Evolutionary conservation across 2,329 filamentous ascomycete species (phyloP), one percentile per base, ranked within the genome.

Genomic region (Paramyrothecium roridum): DNA sequence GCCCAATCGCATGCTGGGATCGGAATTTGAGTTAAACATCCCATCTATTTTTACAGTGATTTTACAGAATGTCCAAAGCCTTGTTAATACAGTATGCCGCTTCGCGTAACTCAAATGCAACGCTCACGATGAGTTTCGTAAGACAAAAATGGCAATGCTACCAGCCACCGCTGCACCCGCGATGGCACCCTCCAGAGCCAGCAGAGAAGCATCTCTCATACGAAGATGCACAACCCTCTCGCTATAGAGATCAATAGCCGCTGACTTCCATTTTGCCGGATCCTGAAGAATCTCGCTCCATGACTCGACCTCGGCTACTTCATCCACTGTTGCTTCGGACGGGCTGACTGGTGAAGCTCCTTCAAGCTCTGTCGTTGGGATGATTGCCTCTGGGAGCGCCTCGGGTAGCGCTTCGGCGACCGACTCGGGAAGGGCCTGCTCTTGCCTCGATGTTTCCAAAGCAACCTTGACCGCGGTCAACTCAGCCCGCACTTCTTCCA

Each of bases 171-270:
- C 78, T 12, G 85, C 88, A n/a, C 89, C 89, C 0, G 84, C 80
- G 26, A 83, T 78, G 8, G 82, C 85, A 54, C 88, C 83, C 70
- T 92, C 84, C 37, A 91, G 72, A 50, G 83, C 86, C 61, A 90
- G 75, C n/a, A 87, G 71, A 2, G 89, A 90, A 33, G 88, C 74
- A 63, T 93, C 89, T 52, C 83, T 81, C 77, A 90, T 89, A 47
- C 82, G 82, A 58, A 91, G 65, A 50, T 80, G 76, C 64, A 91
- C 75, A 57, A 73, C 74, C 61, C 85, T 78, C 54, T 91, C 85
- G 70, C 88, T 90, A 71, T 81, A 83, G 17, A 91, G 70, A 59
- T 91, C 86, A 45, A 73, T 65, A 6, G 82, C 62, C 3, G 74
- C 75, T 8, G 76, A 73, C 62, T 73, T 79, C 77, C 83, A 85